Conservation (phyloP, 805 yeast species). For the Suhomyces pyralidae region DNA sequence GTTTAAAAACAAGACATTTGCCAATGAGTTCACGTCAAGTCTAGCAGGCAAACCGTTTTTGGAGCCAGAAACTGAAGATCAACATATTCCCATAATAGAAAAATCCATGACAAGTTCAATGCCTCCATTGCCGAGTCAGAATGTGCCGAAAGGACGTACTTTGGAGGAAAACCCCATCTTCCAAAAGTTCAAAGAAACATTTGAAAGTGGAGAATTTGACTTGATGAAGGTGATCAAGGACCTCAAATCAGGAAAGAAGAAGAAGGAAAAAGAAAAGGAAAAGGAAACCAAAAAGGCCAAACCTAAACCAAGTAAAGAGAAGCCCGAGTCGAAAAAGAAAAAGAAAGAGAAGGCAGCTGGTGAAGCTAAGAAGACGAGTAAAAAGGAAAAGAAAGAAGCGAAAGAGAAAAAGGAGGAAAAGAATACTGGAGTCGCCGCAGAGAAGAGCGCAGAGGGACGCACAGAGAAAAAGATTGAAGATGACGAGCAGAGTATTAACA, state of each 20-base stretch:
- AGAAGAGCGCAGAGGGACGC: slow-evolving; percentile 9
- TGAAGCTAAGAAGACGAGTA: neutral
- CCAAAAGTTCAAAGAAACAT: slow-evolving; percentile 16
- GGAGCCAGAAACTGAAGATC: slow-evolving; percentile 22
- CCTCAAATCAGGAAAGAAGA: slow-evolving; percentile 10
- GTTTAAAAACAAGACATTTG: slow-evolving; percentile 9
- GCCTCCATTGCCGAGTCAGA: neutral
- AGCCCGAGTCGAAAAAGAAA: neutral
- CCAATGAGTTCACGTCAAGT: slow-evolving; percentile 9
- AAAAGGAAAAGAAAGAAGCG: neutral
- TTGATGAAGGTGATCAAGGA: slow-evolving; percentile 8
- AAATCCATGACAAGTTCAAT: slow-evolving; percentile 26
- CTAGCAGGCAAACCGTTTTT: slow-evolving; percentile 20
- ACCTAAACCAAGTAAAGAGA: neutral
- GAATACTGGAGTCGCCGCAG: neutral
- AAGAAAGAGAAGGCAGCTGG: neutral
- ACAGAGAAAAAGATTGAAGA: neutral
- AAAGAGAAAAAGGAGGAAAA: neutral
- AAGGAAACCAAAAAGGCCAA: slow-evolving; percentile 1
- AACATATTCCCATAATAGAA: slow-evolving; percentile 33
- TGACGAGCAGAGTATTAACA: neutral
- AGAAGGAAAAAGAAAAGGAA: slow-evolving; percentile 8
- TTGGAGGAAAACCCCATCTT: slow-evolving; percentile 16
- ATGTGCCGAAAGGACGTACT: neutral
- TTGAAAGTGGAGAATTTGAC: slow-evolving; percentile 8